phyloP scores from a whole-genome alignment of 75 land plant species.

The Sequoia sempervirens region DNA sequence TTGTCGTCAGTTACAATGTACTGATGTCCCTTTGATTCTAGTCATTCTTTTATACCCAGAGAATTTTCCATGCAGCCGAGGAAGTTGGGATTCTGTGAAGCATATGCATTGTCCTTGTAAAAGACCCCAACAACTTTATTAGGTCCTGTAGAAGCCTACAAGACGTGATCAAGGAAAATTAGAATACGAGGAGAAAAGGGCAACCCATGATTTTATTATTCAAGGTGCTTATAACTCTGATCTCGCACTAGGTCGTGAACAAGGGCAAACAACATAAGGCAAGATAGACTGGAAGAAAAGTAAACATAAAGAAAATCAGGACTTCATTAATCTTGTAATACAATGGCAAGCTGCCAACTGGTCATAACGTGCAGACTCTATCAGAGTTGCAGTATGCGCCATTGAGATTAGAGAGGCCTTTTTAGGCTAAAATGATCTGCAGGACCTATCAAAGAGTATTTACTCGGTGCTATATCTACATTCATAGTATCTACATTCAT shows the following conservation, averaged over 20 bases:
- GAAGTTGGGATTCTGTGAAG: constrained; percentile 72
- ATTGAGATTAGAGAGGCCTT: background rate
- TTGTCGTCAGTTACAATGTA: constrained; percentile 94
- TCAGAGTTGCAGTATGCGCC: background rate
- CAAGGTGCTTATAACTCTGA: too few relatives aligned
- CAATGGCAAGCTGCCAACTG: background rate
- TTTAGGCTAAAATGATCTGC: background rate
- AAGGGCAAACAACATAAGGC: background rate
- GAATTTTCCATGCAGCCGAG: constrained; percentile 74
- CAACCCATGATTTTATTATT: background rate
- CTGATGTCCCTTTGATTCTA: constrained; percentile 77
- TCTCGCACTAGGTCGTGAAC: background rate
- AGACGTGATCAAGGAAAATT: background rate
- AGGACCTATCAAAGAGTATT: background rate
- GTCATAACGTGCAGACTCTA: background rate
- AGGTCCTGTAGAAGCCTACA: constrained; percentile 59
- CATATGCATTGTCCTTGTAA: constrained; percentile 83
- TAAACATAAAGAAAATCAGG: background rate
- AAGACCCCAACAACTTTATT: constrained; percentile 92
- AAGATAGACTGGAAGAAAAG: background rate
- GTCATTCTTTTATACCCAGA: constrained; percentile 76
- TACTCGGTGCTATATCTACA: background rate
- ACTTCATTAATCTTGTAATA: background rate
- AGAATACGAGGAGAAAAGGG: background rate
- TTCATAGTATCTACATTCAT: too few relatives aligned